phyloP scores from a whole-genome alignment of 2,329 filamentous ascomycete genomes.

The Colletotrichum somersetense region DNA sequence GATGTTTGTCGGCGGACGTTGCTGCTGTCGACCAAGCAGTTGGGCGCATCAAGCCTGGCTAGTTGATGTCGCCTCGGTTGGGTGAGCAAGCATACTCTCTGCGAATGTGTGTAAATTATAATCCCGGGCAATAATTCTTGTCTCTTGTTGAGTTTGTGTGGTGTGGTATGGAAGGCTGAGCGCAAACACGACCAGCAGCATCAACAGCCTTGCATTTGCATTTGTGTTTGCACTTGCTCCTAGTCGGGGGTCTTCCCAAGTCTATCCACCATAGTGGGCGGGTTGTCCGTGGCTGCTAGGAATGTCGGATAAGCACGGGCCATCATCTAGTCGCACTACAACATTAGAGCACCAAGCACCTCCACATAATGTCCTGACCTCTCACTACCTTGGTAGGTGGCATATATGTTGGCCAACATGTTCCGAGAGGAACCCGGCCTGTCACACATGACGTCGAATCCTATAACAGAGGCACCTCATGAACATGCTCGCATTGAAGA shows the following conservation, averaged over 20 bases:
- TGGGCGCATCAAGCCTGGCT: constrained; percentile 32
- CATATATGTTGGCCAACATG: background rate
- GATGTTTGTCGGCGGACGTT: background rate
- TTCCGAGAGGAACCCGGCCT: background rate
- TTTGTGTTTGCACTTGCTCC: constrained; percentile 8
- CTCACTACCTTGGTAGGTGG: background rate
- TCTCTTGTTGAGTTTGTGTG: background rate
- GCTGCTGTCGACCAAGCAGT: constrained; percentile 19
- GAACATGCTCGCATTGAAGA: background rate
- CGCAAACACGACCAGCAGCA: background rate
- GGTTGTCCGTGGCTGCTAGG: background rate
- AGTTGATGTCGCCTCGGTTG: constrained; percentile 10
- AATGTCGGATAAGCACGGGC: background rate
- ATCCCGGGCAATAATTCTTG: background rate
- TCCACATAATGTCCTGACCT: background rate
- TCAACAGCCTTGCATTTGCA: constrained; percentile 9
- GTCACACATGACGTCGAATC: background rate
- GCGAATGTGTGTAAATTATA: background rate
- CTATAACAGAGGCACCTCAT: background rate
- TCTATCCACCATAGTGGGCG: constrained; percentile 10
- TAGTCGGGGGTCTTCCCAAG: constrained; percentile 4
- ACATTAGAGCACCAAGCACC: background rate
- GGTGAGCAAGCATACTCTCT: constrained; percentile 26
- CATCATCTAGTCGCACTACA: background rate
- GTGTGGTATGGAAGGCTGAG: constrained; percentile 4